Evolutionary conservation across 2,329 filamentous ascomycete genomes (phyloP).

Genomic region (Thermoascus crustaceus): DNA sequence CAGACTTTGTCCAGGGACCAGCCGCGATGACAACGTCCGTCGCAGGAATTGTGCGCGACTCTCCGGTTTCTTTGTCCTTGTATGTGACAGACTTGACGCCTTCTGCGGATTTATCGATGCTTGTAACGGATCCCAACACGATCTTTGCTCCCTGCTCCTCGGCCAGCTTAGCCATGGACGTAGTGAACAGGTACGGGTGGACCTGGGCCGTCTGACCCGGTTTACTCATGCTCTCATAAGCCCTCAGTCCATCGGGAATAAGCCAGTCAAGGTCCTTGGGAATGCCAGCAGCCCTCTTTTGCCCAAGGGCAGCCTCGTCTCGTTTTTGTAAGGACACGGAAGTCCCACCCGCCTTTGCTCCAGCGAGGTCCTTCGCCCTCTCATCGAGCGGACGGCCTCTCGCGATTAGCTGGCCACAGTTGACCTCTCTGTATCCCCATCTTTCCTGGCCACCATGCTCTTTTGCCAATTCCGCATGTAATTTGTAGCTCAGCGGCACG

Average conservation of each 20-base stretch:
- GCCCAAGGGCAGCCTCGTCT: conserved; percentile 41
- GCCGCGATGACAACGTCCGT: conserved; percentile 54
- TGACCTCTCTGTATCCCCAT: conserved; percentile 81
- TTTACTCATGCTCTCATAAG: conserved; percentile 78
- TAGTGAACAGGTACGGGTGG: conserved; percentile 87
- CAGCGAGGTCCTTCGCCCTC: conserved; percentile 19
- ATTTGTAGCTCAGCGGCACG: conserved; percentile 73
- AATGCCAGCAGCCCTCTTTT: conserved; percentile 51
- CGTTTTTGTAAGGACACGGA: conserved; percentile 51
- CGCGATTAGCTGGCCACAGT: conserved; percentile 60
- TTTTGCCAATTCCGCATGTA: conserved; percentile 76
- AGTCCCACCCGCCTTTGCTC: conserved; percentile 17
- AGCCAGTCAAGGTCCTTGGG: conserved; percentile 83
- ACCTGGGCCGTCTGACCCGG: conserved; percentile 81
- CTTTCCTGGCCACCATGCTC: conserved; percentile 68
- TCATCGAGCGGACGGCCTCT: conserved; percentile 35
- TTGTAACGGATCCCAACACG: conserved; percentile 59
- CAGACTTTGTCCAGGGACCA: conserved; percentile 52
- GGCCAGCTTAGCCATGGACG: conserved; percentile 69
- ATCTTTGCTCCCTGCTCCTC: conserved; percentile 61
- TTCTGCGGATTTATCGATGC: conserved; percentile 50
- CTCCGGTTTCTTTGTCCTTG: conserved; percentile 42
- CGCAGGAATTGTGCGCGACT: conserved; percentile 45
- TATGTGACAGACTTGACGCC: conserved; percentile 58
- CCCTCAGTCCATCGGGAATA: conserved; percentile 54